These are phyloP conservation scores for Eucalyptus dawsonii DNA, from an alignment of 345 rosid species.

Conservation along the genomic window DNA sequence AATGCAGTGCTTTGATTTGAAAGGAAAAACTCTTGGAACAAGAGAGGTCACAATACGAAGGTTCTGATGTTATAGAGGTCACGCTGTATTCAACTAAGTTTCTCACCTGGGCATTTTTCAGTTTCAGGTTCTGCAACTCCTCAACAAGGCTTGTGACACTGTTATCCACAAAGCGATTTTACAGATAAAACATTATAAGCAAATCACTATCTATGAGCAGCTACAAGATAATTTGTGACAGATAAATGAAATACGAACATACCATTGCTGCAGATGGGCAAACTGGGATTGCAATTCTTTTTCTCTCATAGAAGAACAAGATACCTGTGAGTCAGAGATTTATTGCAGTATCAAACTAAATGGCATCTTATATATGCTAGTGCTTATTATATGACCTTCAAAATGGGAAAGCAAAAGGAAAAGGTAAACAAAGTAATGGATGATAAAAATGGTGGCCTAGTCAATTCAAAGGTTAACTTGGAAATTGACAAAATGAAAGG, in stretches of 20 bases:
- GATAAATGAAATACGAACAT: not conserved
- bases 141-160: conserved; percentile 51
- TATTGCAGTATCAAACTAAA: not conserved
- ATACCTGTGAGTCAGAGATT: conserved; percentile 22
- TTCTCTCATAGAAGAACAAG: conserved; percentile 48
- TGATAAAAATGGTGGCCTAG: not conserved
- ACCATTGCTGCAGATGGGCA: conserved; percentile 66
- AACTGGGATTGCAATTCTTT: conserved; percentile 62
- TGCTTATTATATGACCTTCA: not conserved
- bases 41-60: not conserved
- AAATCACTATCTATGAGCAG: not conserved
- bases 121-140: conserved; percentile 65
- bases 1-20: not conserved
- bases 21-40: not conserved
- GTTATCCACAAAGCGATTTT: conserved; percentile 1
- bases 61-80: not conserved
- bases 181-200: not conserved
- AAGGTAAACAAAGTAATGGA: not conserved
- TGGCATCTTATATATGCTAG: not conserved
- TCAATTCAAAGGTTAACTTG: not conserved
- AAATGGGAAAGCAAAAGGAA: not conserved
- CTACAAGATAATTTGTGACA: not conserved
- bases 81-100: not conserved
- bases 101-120: conserved; percentile 57
- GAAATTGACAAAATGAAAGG: not conserved